A percentile compares a stretch with the other conserved stretches of the same genome.
These are phyloP conservation scores for Penicillium parvum DNA, from an alignment of 495 filamentous ascomycete species.

Conservation along the genomic window DNA sequence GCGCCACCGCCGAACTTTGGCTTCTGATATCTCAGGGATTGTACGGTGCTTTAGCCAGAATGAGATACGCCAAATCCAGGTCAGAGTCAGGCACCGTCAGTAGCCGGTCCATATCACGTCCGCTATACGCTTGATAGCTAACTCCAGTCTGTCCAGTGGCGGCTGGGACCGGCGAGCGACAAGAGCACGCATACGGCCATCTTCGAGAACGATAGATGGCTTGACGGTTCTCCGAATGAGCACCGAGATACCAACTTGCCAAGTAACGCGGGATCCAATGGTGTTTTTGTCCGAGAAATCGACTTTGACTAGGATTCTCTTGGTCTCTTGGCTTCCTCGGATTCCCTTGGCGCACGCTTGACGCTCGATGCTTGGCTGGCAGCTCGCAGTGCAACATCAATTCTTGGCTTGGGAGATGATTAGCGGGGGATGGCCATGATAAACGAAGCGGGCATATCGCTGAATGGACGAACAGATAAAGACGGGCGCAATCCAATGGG, in stretches of 20 bases:
- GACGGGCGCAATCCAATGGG: too few relatives aligned
- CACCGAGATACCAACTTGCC: too few relatives aligned
- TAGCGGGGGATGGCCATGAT: neutral
- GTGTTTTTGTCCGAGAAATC: too few relatives aligned
- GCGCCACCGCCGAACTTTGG: neutral
- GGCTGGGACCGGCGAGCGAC: neutral
- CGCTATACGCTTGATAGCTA: neutral
- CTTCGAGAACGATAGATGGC: too few relatives aligned
- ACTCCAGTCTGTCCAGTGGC: neutral
- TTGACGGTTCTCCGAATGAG: too few relatives aligned
- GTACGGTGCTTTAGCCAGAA: constrained; percentile 11
- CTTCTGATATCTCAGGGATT: neutral
- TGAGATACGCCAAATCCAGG: neutral
- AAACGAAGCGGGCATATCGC: constrained; percentile 10
- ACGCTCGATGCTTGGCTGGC: constrained; percentile 12
- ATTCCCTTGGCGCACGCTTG: constrained; percentile 10
- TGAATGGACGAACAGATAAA: too few relatives aligned
- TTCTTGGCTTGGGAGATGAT: constrained; percentile 6
- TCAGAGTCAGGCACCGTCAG: constrained; percentile 12
- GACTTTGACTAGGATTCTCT: too few relatives aligned
- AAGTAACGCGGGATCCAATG: too few relatives aligned
- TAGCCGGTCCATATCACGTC: constrained; percentile 12
- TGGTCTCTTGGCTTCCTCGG: too few relatives aligned
- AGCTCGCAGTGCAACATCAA: constrained; percentile 16
- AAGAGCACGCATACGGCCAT: too few relatives aligned